phyloP scores from a whole-genome alignment of 257 asterid genomes.

The Ligustrum vulgare region DNA sequence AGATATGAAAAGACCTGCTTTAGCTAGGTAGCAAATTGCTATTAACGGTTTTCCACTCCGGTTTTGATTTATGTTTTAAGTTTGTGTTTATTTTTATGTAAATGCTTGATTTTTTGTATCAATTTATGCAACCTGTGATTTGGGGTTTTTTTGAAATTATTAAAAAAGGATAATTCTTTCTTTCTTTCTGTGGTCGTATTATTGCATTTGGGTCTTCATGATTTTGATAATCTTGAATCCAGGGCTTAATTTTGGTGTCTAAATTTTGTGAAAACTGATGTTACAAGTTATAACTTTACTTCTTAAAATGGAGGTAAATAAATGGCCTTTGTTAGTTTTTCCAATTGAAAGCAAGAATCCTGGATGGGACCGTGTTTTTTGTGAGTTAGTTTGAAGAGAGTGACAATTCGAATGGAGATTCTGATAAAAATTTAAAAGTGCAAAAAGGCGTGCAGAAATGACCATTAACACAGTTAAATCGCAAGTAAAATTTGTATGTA shows the following conservation, averaged over 20 bases:
- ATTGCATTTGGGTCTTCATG: not conserved
- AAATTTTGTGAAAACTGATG: not conserved
- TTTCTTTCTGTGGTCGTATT: not conserved
- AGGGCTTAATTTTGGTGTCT: not conserved
- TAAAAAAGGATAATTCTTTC: not conserved
- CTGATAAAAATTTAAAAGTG: not conserved
- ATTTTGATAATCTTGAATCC: not conserved
- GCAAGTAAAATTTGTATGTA: too few relatives aligned
- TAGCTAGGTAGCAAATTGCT: conserved; percentile 36
- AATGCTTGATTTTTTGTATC: not conserved
- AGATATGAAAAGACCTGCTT: conserved; percentile 51
- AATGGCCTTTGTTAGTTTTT: too few relatives aligned
- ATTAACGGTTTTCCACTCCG: not conserved
- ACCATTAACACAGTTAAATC: too few relatives aligned
- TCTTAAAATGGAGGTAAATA: too few relatives aligned
- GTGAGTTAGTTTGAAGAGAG: not conserved
- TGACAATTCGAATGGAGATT: not conserved
- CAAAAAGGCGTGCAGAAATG: not conserved
- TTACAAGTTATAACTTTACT: too few relatives aligned
- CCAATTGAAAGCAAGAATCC: too few relatives aligned
- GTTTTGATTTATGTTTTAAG: not conserved
- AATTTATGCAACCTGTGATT: not conserved
- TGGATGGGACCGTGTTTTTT: too few relatives aligned
- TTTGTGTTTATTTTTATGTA: conserved; percentile 3
- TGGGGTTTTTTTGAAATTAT: not conserved